Conservation (phyloP, 2,329 filamentous ascomycete genomes). For the Colletotrichum sp. region DNA sequence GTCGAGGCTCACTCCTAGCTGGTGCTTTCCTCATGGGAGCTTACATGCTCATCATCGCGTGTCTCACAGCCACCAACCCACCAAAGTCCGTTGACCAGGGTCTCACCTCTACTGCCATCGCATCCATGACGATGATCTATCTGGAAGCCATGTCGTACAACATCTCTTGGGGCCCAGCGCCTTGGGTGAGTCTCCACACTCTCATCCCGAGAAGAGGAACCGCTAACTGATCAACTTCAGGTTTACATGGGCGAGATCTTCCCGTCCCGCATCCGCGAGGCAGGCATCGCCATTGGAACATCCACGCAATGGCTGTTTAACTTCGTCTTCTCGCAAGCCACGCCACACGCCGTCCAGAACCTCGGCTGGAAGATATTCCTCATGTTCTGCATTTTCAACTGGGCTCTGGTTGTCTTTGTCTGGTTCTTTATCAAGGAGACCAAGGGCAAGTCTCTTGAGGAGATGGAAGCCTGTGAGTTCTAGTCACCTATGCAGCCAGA, state of each 20-base stretch:
- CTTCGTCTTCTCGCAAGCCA: conserved; percentile 52
- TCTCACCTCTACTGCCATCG: conserved; percentile 44
- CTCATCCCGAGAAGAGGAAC: background rate
- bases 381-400: conserved; percentile 55
- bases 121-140: conserved; percentile 55
- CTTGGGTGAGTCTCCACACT: conserved; percentile 39
- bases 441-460: conserved; percentile 45
- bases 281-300: conserved; percentile 52
- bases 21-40: conserved; percentile 54
- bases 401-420: conserved; percentile 44
- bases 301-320: conserved; percentile 57
- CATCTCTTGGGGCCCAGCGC: conserved; percentile 55
- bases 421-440: conserved; percentile 49
- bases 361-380: conserved; percentile 53
- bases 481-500: background rate
- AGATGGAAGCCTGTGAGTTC: conserved; percentile 36
- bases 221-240: conserved; percentile 6
- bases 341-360: conserved; percentile 50
- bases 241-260: conserved; percentile 56
- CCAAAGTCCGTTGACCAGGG: conserved; percentile 30
- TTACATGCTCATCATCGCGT: conserved; percentile 56
- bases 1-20: conserved; percentile 49
- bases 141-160: conserved; percentile 55
- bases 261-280: conserved; percentile 52
- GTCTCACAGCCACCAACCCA: conserved; percentile 50